Evolutionary conservation across 2,329 filamentous ascomycete genomes (phyloP).

Genomic region (Colletotrichum lentis): DNA sequence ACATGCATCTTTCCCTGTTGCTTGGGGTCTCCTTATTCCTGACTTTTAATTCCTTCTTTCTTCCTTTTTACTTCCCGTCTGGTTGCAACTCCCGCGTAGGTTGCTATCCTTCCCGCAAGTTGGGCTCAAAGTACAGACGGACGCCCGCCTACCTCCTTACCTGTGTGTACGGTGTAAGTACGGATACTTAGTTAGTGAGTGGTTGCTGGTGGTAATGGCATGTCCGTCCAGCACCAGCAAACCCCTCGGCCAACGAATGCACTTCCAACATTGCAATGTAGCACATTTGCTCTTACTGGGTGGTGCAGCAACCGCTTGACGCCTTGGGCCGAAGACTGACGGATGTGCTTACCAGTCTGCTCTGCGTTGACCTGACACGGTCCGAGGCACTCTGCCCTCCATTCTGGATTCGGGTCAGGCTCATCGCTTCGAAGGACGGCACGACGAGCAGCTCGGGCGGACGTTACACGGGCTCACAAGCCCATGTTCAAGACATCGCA

Average conservation of each 20-base stretch:
- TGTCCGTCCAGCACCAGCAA: neutral
- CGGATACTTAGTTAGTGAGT: too few species aligned
- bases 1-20: neutral
- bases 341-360: too few species aligned
- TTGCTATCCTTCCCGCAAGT: neutral
- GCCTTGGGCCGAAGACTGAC: too few species aligned
- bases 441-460: neutral
- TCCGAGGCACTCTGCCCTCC: neutral
- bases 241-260: neutral
- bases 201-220: too few species aligned
- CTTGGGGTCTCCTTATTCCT: too few species aligned
- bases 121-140: neutral
- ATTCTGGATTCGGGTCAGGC: neutral
- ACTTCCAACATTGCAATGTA: neutral
- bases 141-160: neutral
- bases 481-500: conserved; percentile 1
- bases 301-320: too few species aligned
- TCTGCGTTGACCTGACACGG: neutral
- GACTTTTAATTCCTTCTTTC: conserved; percentile 1
- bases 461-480: conserved; percentile 4
- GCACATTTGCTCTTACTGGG: too few species aligned
- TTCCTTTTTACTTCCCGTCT: conserved; percentile 5
- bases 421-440: neutral
- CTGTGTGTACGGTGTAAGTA: too few species aligned
- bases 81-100: neutral